Evolutionary conservation across 345 rosid genomes (phyloP).

Genomic region (Excoecaria agallocha): DNA sequence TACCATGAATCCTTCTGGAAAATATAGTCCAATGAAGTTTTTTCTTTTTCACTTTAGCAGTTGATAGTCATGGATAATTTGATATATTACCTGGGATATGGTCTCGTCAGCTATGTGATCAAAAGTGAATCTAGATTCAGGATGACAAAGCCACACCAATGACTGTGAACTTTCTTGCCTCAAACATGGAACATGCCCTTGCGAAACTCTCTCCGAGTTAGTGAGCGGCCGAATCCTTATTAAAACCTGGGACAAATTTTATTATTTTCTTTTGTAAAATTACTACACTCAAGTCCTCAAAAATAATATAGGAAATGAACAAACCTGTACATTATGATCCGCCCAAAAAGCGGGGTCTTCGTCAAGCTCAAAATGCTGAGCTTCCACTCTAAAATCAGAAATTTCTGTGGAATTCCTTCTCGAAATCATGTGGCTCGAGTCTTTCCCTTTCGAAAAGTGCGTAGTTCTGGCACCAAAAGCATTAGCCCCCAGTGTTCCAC

Average conservation of each 20-base stretch:
- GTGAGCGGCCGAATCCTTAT: conserved; percentile 78
- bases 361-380: conserved; percentile 67
- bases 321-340: conserved; percentile 91
- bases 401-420: conserved; percentile 44
- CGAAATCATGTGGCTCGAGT: conserved; percentile 47
- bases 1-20: neutral
- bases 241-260: conserved; percentile 53
- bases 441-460: conserved; percentile 44
- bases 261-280: neutral
- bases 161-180: conserved; percentile 77
- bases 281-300: neutral
- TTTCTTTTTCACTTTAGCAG: neutral
- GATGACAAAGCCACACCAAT: conserved; percentile 78
- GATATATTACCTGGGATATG: conserved; percentile 63
- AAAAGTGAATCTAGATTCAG: conserved; percentile 91
- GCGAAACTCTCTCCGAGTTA: conserved; percentile 57
- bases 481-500: conserved; percentile 33
- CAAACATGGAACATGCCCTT: conserved; percentile 65
- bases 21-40: neutral
- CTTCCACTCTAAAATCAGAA: conserved; percentile 37
- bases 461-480: conserved; percentile 29
- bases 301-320: neutral
- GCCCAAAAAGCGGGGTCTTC: conserved; percentile 77
- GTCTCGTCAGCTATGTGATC: conserved; percentile 80
- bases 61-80: neutral